Base-by-base conservation (phyloP, 169 alveolate species). In the Plasmodium coatneyi region DNA sequence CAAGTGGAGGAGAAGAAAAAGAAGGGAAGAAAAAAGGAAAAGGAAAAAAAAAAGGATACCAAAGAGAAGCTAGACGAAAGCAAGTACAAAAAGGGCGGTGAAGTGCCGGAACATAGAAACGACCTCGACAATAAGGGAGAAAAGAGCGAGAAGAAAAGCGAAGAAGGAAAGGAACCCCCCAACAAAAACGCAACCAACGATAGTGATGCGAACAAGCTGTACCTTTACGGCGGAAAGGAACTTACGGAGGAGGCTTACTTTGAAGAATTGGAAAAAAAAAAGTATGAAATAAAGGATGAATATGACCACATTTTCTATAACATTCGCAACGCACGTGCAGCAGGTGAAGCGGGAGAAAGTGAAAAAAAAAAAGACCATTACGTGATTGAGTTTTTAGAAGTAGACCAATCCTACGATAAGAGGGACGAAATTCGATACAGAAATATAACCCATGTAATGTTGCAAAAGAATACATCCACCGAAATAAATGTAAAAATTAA, bases 241-340 rank as follows among this genome's bases (percentile, higher is more conserved):
- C 22, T 74, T 28, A 49, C 32, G 60, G 87, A 86, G 49, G 83
- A 32, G 25, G 32, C 25, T 9, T 52, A 86, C 46, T 36, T 49
- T 49, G 93, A 86, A 86, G 28, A 22, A 39, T 72, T 86, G 43
- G 87, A 86, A 78, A 86, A 76, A 76, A 52, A 22, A 34, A 86
- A 86, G 80, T 54, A 86, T 76, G 93, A 86, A 52, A 86, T 86
- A 86, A 86, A 86, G 30, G 84, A 78, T 76, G 93, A 86, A 19
- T 86, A 86, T 34, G 93, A 86, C 66, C 80, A 86, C 43, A 86
- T 86, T 41, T 86, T 86, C 80, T 86, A 86, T 36, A 56, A 82
- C 71, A 14, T 22, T 7, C 16, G 52, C 41, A 52, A 86, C 66
- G 12, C 32, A 0, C 46, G 25, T 76, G 70, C n/a, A 16, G 70